Conservation (phyloP, 768 basidiomycete genomes). For the Chalciporus pseudorubinellus region DNA sequence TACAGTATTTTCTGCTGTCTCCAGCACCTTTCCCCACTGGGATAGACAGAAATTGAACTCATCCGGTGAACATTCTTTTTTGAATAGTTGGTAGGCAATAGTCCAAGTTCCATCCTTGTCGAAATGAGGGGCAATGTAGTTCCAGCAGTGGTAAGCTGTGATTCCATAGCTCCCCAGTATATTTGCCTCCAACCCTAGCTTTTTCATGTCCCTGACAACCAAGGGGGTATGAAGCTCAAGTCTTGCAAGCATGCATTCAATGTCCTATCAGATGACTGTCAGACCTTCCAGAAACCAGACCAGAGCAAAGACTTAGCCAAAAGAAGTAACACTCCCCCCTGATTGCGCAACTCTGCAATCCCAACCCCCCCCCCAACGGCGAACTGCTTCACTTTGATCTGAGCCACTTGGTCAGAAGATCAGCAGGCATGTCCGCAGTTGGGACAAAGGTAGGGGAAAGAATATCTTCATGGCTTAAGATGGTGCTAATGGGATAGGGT, state of each 20-base stretch:
- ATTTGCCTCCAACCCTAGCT: too few relatives aligned
- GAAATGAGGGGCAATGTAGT: conserved; percentile 2
- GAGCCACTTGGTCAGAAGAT: too few relatives aligned
- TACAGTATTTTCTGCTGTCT: background rate
- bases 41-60: too few relatives aligned
- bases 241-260: background rate
- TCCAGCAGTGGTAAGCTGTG: conserved; percentile 7
- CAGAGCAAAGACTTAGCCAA: background rate
- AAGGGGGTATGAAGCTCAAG: background rate
- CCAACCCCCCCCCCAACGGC: too few relatives aligned
- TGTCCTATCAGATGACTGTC: background rate
- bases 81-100: conserved; percentile 4
- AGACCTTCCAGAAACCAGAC: background rate
- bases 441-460: too few relatives aligned
- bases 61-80: background rate
- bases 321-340: too few relatives aligned
- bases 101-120: conserved; percentile 7
- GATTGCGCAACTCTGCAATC: too few relatives aligned
- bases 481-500: background rate
- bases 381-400: too few relatives aligned
- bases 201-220: too few relatives aligned
- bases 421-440: too few relatives aligned
- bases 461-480: background rate
- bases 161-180: too few relatives aligned
- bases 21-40: too few relatives aligned